These are phyloP conservation scores for Dothideomycetes sp. DNA, from an alignment of 2,329 filamentous ascomycete genomes.

Conservation along the genomic window DNA sequence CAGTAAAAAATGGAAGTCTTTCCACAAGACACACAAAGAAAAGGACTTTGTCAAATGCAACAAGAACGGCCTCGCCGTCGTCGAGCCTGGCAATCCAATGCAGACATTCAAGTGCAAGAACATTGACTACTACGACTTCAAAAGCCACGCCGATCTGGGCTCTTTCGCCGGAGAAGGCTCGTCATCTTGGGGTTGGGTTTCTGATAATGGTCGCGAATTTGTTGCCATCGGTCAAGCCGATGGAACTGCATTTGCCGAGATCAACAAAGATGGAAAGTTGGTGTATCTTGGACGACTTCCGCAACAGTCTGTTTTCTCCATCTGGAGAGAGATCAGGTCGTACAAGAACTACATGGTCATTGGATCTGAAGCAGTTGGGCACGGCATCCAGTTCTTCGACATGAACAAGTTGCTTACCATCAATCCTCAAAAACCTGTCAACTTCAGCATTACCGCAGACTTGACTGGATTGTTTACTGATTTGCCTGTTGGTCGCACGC, in stretches of 20 bases:
- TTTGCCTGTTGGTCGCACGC: conserved; percentile 39
- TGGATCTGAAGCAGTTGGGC: conserved; percentile 38
- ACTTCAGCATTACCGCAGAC: conserved; percentile 34
- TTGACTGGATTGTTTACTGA: conserved; percentile 34
- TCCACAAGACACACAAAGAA: conserved; percentile 13
- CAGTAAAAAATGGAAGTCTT: conserved; percentile 16
- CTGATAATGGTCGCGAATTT: conserved; percentile 45
- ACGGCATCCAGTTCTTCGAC: conserved; percentile 56
- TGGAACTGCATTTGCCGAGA: conserved; percentile 46
- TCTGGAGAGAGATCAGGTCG: conserved; percentile 45
- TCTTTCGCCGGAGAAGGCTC: conserved; percentile 36
- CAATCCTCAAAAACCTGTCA: conserved; percentile 33
- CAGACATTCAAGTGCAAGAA: conserved; percentile 43
- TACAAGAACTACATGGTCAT: conserved; percentile 37
- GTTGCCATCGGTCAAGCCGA: conserved; percentile 47
- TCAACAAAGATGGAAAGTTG: conserved; percentile 42
- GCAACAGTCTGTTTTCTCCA: conserved; percentile 37
- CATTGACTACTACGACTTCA: conserved; percentile 49
- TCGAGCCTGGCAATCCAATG: conserved; percentile 33
- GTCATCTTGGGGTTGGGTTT: conserved; percentile 47
- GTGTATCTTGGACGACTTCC: conserved; percentile 47
- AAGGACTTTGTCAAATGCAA: conserved; percentile 25
- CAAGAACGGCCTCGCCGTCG: conserved; percentile 35
- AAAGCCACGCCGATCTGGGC: conserved; percentile 45
- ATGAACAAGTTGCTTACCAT: conserved; percentile 48